Base-by-base conservation (phyloP, 805 yeast genomes). In the Scheffersomyces stipitis region DNA sequence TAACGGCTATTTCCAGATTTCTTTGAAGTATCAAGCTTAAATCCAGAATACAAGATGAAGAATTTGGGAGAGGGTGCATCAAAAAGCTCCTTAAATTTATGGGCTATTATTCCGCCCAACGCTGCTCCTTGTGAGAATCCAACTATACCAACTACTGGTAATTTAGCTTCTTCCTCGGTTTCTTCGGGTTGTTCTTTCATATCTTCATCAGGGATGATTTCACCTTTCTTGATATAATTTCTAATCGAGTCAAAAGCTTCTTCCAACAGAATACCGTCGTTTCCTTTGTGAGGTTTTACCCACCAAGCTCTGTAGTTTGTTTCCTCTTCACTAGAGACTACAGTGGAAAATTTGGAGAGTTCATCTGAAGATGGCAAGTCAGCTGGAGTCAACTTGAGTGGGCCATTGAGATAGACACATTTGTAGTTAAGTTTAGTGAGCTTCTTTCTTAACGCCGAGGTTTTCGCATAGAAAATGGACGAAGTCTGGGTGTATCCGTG, bases 81-180 rank as follows among this genome's bases (percentile, higher is more conserved):
- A 26, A 80, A 76, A 28, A 82, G 49, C 16, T 73, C 71, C 15
- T 75, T 69, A 44, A 83, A 80, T 27, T 73, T 71, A 46, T 80
- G 78, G 30, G 86, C 69, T 20, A 89, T 56, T 17, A 86, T 69
- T 1, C 91, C 86, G 1, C 87, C 82, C 24, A 91, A 64, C 1
- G 93, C 95, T 5, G 97, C 95, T 44, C 99, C 99, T 60, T 93
- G 98, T 8, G 95, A 83, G 58, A 91, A 91, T 1, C 97, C 98
- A 30, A 93, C 63, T 15, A 91, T 64, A 4, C 98, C 99, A 15
- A 83, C 84, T 47, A 87, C 86, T 1, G 97, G 97, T 14, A 59
- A 44, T 1, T 48, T 54, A 7, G 22, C 18, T 2, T 42, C 46
- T 5, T 36, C 44, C 8, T 52, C 49, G 4, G 52, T 44, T 15